phyloP scores from a whole-genome alignment of 768 basidiomycete species.

The Collybia sordida region DNA sequence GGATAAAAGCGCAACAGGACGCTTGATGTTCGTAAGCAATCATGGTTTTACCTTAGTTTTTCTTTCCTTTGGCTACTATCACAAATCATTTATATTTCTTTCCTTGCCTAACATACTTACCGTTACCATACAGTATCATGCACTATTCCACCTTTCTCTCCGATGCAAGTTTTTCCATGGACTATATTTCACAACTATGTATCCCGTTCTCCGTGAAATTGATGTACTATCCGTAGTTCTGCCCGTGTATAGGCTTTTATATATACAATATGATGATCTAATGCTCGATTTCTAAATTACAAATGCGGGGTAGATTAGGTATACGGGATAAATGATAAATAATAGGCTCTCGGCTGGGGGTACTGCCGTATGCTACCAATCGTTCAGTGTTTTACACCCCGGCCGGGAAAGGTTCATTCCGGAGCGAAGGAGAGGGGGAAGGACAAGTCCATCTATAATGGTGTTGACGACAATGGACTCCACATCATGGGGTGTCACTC shows the following conservation, averaged over 20 bases:
- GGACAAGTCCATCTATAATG: conserved; percentile 78
- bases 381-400: conserved; percentile 64
- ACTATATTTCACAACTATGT: conserved; percentile 14
- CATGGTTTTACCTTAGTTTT: conserved; percentile 3
- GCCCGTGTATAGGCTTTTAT: not conserved
- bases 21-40: conserved; percentile 13
- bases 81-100: not conserved
- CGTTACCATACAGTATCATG: conserved; percentile 7
- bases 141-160: conserved; percentile 2
- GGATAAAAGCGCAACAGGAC: conserved; percentile 16
- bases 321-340: conserved; percentile 5
- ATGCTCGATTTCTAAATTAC: conserved; percentile 4
- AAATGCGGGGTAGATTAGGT: conserved; percentile 5
- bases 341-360: not conserved
- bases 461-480: conserved; percentile 86
- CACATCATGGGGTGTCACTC: conserved; percentile 88
- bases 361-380: conserved; percentile 51
- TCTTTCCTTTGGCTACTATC: not conserved
- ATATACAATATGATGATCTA: conserved; percentile 17
- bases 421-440: conserved; percentile 83
- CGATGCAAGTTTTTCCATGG: conserved; percentile 1
- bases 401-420: conserved; percentile 78
- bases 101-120: conserved; percentile 11
- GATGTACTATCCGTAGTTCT: conserved; percentile 5
- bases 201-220: conserved; percentile 13